Percentiles rank a stretch among this genome's conserved stretches.
Evolutionary conservation across 352 stramenopile genomes (phyloP).

Genomic region (Pythium coloratum): DNA sequence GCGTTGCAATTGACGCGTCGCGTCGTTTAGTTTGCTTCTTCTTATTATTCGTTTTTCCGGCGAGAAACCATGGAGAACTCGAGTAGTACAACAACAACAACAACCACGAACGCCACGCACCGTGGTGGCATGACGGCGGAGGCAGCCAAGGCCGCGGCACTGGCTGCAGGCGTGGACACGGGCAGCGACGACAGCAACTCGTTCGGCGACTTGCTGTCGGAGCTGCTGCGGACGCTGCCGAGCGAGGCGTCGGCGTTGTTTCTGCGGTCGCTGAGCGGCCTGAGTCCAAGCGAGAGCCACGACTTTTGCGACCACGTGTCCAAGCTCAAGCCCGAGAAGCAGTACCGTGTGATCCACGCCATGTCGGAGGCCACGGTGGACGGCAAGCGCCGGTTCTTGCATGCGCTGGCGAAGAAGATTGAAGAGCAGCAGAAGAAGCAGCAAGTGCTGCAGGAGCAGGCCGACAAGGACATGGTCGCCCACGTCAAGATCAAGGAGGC

Average conservation of each 20-base stretch:
- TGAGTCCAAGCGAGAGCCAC: slow-evolving; percentile 69
- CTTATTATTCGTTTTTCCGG: slow-evolving; percentile 3
- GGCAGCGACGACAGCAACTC: slow-evolving; percentile 32
- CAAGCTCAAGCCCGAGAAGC: slow-evolving; percentile 75
- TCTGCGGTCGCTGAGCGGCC: slow-evolving; percentile 69
- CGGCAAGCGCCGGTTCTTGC: slow-evolving; percentile 79
- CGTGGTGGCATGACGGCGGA: slow-evolving; percentile 23
- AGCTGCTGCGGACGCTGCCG: slow-evolving; percentile 75
- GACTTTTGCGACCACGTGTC: slow-evolving; percentile 78
- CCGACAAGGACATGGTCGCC: slow-evolving; percentile 63
- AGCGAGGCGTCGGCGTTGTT: slow-evolving; percentile 69
- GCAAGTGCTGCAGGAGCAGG: slow-evolving; percentile 45
- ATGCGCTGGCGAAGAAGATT: slow-evolving; percentile 73
- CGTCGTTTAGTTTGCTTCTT: background rate
- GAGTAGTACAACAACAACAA: background rate
- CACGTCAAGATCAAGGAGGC: slow-evolving; percentile 74
- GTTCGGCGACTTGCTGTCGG: slow-evolving; percentile 77
- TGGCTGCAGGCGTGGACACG: slow-evolving; percentile 23
- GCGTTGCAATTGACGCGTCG: no score
- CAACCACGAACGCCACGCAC: no score
- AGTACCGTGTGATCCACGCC: slow-evolving; percentile 85
- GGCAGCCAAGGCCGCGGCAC: slow-evolving; percentile 22
- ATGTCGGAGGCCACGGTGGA: slow-evolving; percentile 79
- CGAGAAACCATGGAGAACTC: slow-evolving; percentile 20
- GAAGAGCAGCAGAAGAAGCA: slow-evolving; percentile 59